Evolutionary conservation across 208 protist genomes (phyloP), one percentile per base, ranked within the genome.

Genomic region (Leishmania lainsoni): DNA sequence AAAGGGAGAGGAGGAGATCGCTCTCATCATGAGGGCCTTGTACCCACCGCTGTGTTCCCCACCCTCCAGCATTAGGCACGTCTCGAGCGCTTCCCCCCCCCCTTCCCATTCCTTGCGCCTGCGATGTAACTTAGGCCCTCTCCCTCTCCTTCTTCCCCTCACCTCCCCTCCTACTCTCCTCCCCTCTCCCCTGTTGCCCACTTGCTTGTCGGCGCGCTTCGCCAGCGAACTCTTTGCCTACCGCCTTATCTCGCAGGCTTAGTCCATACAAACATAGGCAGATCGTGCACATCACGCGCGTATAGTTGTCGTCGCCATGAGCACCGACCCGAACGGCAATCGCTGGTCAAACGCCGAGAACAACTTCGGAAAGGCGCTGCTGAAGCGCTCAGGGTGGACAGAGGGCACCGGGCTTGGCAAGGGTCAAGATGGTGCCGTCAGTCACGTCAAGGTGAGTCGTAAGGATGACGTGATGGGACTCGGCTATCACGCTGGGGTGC

Each of bases 341-440:
- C 85, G 90, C 2, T 98, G 95, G 94, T 84, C 91, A 6, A 92
- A 89, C 35, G 92, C 92, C 16, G 93, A 95, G 0, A 93, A 87
- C 16, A 94, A 95, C 78, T 88, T 97, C 59, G 96, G 97, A 20
- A 95, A 94, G 74, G 82, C 94, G 49, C 82, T 99, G 63, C 79
- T 99, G 77, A 89, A 96, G 83, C 97, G 97, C 78, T 91, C 94
- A 35, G 97, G 97, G 5, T 99, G 97, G 97, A 90, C 83, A 51
- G 94, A 98, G 78, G 97, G 97, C 69, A 88, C 75, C 42, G 97
- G 97, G 10, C 83, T 99, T 17, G 97, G 97, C n/a, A 92, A 90
- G 74, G 88, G 92, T 14, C 83, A 95, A 83, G 89, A 97, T n/a
- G 97, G 97, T 71, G 85, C 87, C 5, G 89, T 90, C 20, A 87